These are phyloP conservation scores for Areca catechu DNA, from an alignment of 176 grass and related monocot species.

Conservation along the genomic window DNA sequence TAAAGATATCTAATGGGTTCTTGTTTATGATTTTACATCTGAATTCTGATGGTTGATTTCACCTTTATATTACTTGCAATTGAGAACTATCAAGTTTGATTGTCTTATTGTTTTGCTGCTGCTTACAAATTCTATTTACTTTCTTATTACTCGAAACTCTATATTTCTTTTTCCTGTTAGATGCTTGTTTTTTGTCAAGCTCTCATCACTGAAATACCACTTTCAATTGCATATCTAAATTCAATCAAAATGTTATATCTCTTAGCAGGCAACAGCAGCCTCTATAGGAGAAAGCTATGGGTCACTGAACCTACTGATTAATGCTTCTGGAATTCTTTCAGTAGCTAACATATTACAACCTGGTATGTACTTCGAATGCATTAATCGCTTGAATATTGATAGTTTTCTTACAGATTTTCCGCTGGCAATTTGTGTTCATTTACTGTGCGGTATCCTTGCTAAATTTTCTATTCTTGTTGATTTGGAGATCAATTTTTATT, in stretches of 20 bases:
- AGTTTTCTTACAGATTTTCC: background rate
- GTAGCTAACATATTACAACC: constrained; percentile 67
- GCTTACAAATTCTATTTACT: no score
- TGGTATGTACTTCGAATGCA: constrained; percentile 24
- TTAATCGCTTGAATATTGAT: no score
- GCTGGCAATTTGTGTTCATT: background rate
- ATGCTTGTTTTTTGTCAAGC: no score
- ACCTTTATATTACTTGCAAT: no score
- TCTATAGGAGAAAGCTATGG: constrained; percentile 47
- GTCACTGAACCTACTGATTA: constrained; percentile 63
- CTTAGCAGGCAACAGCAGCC: constrained; percentile 45
- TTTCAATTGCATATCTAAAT: background rate
- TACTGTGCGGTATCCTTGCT: background rate
- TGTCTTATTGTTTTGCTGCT: no score
- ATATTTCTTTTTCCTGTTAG: no score
- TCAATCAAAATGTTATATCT: background rate
- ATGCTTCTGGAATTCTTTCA: constrained; percentile 69
- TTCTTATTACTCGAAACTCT: no score
- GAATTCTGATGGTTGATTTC: no score
- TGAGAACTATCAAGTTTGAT: no score
- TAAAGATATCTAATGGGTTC: no score
- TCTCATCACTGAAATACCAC: constrained; percentile 4
- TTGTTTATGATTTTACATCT: no score
- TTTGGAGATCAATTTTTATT: background rate
- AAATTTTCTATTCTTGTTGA: background rate